Evolutionary conservation across 192 early-diverging fungal genomes (phyloP).

Genomic region (Backusella australiensis): DNA sequence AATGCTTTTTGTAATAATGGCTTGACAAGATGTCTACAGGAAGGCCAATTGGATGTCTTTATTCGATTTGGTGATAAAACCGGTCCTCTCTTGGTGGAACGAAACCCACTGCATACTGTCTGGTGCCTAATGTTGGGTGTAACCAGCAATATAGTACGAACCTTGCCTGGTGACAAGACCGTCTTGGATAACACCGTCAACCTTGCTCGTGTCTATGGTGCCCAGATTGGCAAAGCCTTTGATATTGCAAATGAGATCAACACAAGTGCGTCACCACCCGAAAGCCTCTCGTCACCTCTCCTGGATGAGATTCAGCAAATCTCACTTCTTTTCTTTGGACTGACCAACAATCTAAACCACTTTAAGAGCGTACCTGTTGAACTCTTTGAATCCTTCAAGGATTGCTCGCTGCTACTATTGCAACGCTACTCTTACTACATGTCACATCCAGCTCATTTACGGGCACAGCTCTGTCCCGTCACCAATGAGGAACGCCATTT

Average conservation of each 20-base stretch:
- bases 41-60: constrained; percentile 35
- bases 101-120: constrained; percentile 38
- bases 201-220: constrained; percentile 43
- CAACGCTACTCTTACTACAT: constrained; percentile 17
- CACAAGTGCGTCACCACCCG: neutral
- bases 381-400: constrained; percentile 15
- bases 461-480: constrained; percentile 17
- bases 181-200: constrained; percentile 37
- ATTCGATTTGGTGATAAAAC: constrained; percentile 29
- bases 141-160: constrained; percentile 37
- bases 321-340: constrained; percentile 47
- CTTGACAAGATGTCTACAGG: constrained; percentile 35
- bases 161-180: constrained; percentile 26
- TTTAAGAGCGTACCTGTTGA: neutral
- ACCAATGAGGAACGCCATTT: constrained; percentile 11
- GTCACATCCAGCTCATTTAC: constrained; percentile 20
- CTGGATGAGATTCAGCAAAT: constrained; percentile 52
- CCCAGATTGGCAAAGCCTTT: constrained; percentile 44
- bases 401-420: constrained; percentile 14
- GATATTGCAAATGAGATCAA: constrained; percentile 9
- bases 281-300: constrained; percentile 40
- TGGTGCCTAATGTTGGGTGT: constrained; percentile 53
- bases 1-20: constrained; percentile 44
- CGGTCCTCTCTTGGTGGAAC: constrained; percentile 20
- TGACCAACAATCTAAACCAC: constrained; percentile 26